Conservation (phyloP, 371 early-diverging fungal genomes). For the Mortierella sp. region DNA sequence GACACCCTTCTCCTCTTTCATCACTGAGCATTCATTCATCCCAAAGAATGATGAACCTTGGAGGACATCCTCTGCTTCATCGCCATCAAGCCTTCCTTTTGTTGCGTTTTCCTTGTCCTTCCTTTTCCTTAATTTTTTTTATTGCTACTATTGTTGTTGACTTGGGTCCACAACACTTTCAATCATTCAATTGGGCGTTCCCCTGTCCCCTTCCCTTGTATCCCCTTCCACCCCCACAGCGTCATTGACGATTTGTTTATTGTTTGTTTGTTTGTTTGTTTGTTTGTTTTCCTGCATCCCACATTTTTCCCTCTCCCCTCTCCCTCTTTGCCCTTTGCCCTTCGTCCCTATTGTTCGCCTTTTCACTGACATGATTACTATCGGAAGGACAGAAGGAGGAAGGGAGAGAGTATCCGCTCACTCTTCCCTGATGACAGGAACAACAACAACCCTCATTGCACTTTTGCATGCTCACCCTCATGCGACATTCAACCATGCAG, state of each 20-base stretch:
- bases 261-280: constrained; percentile 4
- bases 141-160: neutral
- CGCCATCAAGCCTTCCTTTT: neutral
- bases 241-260: constrained; percentile 5
- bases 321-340: neutral
- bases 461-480: neutral
- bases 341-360: neutral
- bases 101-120: neutral
- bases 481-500: neutral
- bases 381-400: neutral
- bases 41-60: neutral
- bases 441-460: neutral
- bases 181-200: constrained; percentile 4
- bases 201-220: neutral
- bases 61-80: neutral
- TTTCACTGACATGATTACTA: neutral
- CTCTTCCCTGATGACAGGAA: neutral
- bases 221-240: neutral
- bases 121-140: neutral
- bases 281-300: constrained; percentile 1
- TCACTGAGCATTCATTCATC: neutral
- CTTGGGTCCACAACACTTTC: neutral
- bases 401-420: neutral
- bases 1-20: neutral
- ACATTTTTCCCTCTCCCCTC: neutral